Base-by-base conservation (phyloP, 257 asterid genomes). In the Craterostigma plantagineum region DNA sequence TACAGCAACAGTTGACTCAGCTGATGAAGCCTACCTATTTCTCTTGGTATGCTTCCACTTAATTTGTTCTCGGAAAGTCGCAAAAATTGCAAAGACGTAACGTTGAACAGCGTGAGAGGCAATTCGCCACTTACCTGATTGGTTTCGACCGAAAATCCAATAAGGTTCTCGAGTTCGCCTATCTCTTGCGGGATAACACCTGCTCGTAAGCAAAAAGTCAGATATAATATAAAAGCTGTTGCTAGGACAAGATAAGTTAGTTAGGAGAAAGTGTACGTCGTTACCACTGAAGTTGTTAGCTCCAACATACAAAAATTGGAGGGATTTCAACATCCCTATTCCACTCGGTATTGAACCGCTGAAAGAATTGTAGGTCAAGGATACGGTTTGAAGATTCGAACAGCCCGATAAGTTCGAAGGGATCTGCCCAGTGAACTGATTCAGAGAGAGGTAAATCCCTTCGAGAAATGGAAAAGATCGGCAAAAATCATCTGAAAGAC, bases 281-380 rank as follows among this genome's bases (percentile, higher is more conserved):
- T 40, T 40, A 59, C 76, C 68, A 63, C 43, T 49, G 48, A 69
- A 61, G 47, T 65, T 48, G 51, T 53, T 63, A 10, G 14, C 45
- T 16, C 66, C 66, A 11, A 66, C 61, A 27, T 55, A 44, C 52
- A 70, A 45, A 6, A 12, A 0, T 16, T n/a, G 33, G 5, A 70
- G 59, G 11, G 27, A 17, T 4, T 61, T 59, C 54, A 63, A 46
- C 50, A 62, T 62, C 48, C 68, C 68, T 0, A 65, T 39, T 39
- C 54, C 59, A 60, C 55, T 51, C 16, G 69, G 72, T 33, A 58
- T 48, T 30, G 13, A 48, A 38, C 78, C 73, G 1, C 7, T 46
- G 55, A 66, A 59, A 1, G 62, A 30, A 51, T 70, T 70, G 12
- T 35, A 42, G 14, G 60, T 37, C 18, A 70, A 16, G 8, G 63